Conservation (phyloP, 768 basidiomycete genomes). For the Trametopsis cervina region DNA sequence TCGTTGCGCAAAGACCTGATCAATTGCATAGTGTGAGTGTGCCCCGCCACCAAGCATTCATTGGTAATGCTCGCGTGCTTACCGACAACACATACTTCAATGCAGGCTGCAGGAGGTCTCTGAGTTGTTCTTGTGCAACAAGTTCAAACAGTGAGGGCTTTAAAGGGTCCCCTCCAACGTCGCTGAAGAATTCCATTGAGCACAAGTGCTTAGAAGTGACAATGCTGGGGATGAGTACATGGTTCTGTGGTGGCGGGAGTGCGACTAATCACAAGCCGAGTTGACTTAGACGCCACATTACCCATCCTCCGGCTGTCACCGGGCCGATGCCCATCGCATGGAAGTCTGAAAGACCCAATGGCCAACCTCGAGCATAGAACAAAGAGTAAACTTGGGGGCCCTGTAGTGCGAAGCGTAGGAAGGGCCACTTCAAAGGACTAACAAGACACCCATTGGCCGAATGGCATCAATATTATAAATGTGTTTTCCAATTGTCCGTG, state of each 20-base stretch:
- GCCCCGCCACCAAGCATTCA: too few relatives aligned
- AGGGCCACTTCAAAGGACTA: too few relatives aligned
- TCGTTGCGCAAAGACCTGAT: conserved; percentile 87
- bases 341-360: too few relatives aligned
- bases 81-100: conserved; percentile 92
- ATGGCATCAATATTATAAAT: too few relatives aligned
- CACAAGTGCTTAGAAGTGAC: neutral
- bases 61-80: too few relatives aligned
- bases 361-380: too few relatives aligned
- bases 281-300: neutral
- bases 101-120: conserved; percentile 89
- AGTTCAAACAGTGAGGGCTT: conserved; percentile 88
- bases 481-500: too few relatives aligned
- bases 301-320: too few relatives aligned
- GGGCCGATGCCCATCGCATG: too few relatives aligned
- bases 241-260: conserved; percentile 2
- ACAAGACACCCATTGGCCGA: too few relatives aligned
- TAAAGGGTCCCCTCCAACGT: conserved; percentile 61
- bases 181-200: conserved; percentile 78
- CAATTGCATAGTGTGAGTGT: conserved; percentile 4
- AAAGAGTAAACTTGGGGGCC: too few relatives aligned
- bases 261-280: neutral
- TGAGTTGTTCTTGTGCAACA: conserved; percentile 87
- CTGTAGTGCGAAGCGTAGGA: too few relatives aligned
- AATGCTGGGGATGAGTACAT: conserved; percentile 2